Percentiles rank a stretch among this genome's conserved stretches.
phyloP scores from a whole-genome alignment of 352 stramenopile genomes.

The Phytophthora capsici region DNA sequence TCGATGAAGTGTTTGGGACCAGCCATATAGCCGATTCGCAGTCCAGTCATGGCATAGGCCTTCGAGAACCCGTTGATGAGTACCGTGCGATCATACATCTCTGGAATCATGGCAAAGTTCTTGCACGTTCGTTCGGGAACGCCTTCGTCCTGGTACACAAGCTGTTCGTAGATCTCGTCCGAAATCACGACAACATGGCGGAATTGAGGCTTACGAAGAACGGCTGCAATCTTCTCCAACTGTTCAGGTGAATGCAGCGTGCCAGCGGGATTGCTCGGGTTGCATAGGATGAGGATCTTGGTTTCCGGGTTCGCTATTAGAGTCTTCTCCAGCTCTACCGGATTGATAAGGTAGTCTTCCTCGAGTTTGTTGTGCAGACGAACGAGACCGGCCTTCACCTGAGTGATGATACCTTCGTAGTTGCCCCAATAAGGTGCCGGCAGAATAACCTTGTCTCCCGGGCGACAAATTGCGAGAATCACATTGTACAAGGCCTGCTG shows the following conservation, averaged over 20 bases:
- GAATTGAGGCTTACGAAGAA: conserved; percentile 65
- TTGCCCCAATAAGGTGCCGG: conserved; percentile 96
- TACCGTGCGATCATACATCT: conserved; percentile 92
- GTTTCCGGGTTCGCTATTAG: conserved; percentile 72
- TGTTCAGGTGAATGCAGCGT: conserved; percentile 71
- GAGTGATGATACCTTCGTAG: conserved; percentile 95
- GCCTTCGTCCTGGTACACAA: conserved; percentile 89
- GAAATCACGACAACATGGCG: conserved; percentile 88
- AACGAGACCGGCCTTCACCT: conserved; percentile 88
- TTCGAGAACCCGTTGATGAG: conserved; percentile 98
- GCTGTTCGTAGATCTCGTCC: conserved; percentile 97
- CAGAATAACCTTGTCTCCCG: conserved; percentile 95
- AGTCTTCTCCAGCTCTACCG: conserved; percentile 68
- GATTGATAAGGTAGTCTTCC: conserved; percentile 92
- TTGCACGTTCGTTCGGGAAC: conserved; percentile 55
- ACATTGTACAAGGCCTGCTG: conserved; percentile 95
- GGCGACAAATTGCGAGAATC: conserved; percentile 86
- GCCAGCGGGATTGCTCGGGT: conserved; percentile 96
- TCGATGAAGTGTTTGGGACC: conserved; percentile 77
- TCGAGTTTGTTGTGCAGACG: conserved; percentile 89
- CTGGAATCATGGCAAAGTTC: conserved; percentile 72
- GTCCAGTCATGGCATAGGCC: conserved; percentile 96
- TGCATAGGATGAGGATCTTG: conserved; percentile 95
- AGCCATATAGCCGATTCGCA: conserved; percentile 93
- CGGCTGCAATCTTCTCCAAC: conserved; percentile 53